phyloP scores from a whole-genome alignment of 139 green algal genomes.

The Micromonas pusilla region DNA sequence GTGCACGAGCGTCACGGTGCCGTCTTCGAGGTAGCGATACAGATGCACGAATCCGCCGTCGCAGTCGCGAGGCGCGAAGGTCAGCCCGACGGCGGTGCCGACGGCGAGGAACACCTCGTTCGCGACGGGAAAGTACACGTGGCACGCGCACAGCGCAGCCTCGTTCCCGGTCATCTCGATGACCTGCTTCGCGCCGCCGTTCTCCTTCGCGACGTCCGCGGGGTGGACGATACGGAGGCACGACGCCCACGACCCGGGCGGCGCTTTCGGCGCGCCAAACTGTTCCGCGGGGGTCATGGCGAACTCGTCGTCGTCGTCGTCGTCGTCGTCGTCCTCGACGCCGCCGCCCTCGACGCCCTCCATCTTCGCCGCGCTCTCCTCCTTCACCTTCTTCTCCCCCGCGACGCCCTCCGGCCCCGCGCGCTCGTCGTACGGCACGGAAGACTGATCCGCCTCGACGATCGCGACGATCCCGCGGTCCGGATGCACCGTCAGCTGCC shows the following conservation, averaged over 20 bases:
- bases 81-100: constrained; percentile 69
- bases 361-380: constrained; percentile 10
- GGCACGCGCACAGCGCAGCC: constrained; percentile 59
- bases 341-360: neutral
- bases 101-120: constrained; percentile 61
- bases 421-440: neutral
- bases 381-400: constrained; percentile 10
- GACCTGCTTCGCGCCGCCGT: constrained; percentile 52
- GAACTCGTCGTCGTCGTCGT: constrained; percentile 39
- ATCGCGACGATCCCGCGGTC: constrained; percentile 55
- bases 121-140: constrained; percentile 59
- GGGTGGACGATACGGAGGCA: constrained; percentile 81
- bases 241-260: constrained; percentile 72
- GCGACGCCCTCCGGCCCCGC: constrained; percentile 1
- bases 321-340: constrained; percentile 28
- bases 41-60: constrained; percentile 69
- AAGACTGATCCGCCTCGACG: constrained; percentile 23
- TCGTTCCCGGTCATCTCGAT: constrained; percentile 83
- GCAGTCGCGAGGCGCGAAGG: constrained; percentile 68
- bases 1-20: constrained; percentile 78
- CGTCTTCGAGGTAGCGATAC: constrained; percentile 43
- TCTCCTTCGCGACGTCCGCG: constrained; percentile 23
- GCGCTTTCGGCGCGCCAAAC: constrained; percentile 59
- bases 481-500: constrained; percentile 75
- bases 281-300: constrained; percentile 36